Conservation (phyloP, 2,329 filamentous ascomycete species). For the Ophiocordyceps camponoti-saundersi region DNA sequence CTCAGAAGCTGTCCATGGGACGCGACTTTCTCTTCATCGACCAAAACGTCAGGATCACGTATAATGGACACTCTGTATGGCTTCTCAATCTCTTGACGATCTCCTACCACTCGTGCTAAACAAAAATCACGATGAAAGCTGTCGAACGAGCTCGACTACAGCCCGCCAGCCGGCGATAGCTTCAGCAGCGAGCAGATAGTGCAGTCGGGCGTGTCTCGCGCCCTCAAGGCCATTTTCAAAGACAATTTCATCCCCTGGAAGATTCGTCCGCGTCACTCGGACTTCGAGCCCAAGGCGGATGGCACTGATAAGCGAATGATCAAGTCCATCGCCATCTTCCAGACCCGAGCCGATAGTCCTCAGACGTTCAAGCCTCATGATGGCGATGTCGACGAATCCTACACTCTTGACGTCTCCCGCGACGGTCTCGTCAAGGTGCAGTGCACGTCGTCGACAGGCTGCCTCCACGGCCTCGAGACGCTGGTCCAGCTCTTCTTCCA, state of each 20-base stretch:
- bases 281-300: slow-evolving; percentile 43
- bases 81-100: background rate
- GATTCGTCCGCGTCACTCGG: slow-evolving; percentile 44
- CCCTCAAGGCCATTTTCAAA: slow-evolving; percentile 46
- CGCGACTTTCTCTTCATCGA: background rate
- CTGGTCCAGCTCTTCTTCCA: slow-evolving; percentile 68
- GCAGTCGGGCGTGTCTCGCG: slow-evolving; percentile 37
- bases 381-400: slow-evolving; percentile 58
- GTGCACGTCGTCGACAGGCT: slow-evolving; percentile 49
- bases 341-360: slow-evolving; percentile 35
- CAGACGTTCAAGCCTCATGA: slow-evolving; percentile 42
- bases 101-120: background rate
- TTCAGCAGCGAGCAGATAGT: slow-evolving; percentile 37
- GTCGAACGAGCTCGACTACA: slow-evolving; percentile 26
- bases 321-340: slow-evolving; percentile 41
- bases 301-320: slow-evolving; percentile 28
- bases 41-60: background rate
- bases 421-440: slow-evolving; percentile 44
- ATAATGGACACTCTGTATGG: background rate
- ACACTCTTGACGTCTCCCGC: slow-evolving; percentile 43
- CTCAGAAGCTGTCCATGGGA: background rate
- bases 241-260: slow-evolving; percentile 65
- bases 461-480: slow-evolving; percentile 57
- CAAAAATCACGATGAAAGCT: slow-evolving; percentile 14
- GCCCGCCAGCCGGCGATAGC: slow-evolving; percentile 13